Evolutionary conservation across 305 asterid species (phyloP).

Genomic region (Striga hermonthica): DNA sequence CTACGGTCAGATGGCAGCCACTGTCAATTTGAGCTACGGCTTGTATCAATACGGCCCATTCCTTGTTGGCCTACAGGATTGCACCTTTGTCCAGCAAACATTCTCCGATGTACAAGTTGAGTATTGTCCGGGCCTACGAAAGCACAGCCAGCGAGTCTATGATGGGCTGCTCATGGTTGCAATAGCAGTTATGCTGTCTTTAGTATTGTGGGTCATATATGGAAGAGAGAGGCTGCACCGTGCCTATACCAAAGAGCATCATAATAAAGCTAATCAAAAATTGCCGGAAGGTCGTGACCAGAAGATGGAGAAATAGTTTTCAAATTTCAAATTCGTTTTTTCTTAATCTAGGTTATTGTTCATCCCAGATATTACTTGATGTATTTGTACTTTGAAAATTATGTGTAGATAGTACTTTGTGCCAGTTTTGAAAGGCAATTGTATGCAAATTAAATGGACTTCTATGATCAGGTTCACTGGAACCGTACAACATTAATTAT

Average conservation of each 20-base stretch:
- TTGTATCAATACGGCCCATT: constrained; percentile 57
- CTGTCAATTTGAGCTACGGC: constrained; percentile 65
- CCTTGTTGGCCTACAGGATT: constrained; percentile 64
- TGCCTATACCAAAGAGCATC: constrained; percentile 51
- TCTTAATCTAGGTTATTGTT: too few species aligned
- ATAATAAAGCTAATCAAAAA: background rate
- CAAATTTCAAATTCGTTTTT: background rate
- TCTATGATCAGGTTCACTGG: too few species aligned
- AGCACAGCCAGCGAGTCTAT: constrained; percentile 52
- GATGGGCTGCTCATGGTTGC: constrained; percentile 68
- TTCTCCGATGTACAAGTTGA: constrained; percentile 43
- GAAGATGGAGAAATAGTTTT: background rate
- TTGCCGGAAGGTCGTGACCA: too few species aligned
- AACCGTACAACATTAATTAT: too few species aligned
- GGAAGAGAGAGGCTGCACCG: constrained; percentile 84
- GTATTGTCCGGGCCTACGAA: constrained; percentile 63
- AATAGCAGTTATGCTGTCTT: constrained; percentile 62
- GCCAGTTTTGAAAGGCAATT: too few species aligned
- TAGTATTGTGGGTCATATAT: constrained; percentile 71
- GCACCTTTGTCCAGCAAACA: constrained; percentile 65
- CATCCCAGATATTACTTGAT: too few species aligned
- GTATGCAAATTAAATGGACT: too few species aligned
- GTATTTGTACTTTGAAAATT: too few species aligned
- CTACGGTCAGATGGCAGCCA: constrained; percentile 59
- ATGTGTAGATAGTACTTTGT: too few species aligned